Evolutionary conservation across 1,284 basidiomycete genomes (phyloP).

Genomic region (Trichosporon sp.): DNA sequence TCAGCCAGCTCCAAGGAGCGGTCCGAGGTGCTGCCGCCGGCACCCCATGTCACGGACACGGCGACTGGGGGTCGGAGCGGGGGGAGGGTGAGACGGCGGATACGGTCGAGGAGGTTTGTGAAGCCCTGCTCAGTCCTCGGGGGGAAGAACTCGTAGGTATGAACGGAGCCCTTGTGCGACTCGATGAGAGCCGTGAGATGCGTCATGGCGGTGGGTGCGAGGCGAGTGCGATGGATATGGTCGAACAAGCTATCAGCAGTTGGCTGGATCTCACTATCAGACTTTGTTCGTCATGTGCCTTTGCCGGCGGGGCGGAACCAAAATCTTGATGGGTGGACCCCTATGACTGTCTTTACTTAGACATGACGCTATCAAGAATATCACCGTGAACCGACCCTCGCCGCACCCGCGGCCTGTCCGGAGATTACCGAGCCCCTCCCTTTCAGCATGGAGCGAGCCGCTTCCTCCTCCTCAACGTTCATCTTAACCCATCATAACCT

Average conservation of each 20-base stretch:
- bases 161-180: constrained; percentile 63
- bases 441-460: not conserved
- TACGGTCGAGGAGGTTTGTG: constrained; percentile 79
- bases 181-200: constrained; percentile 29
- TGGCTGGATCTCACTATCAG: not conserved
- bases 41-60: constrained; percentile 92
- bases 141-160: constrained; percentile 93
- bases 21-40: constrained; percentile 89
- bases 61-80: constrained; percentile 65
- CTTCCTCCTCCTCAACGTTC: not conserved
- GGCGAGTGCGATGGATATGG: not conserved
- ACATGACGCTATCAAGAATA: constrained; percentile 3
- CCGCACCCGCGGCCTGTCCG: not conserved
- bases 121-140: constrained; percentile 90
- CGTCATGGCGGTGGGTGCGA: constrained; percentile 25
- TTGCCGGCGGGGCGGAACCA: constrained; percentile 12
- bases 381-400: not conserved
- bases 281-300: constrained; percentile 15
- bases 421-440: constrained; percentile 1
- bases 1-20: constrained; percentile 81
- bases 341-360: not conserved
- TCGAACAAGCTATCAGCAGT: not conserved
- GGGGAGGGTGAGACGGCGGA: constrained; percentile 68
- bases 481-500: not conserved
- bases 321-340: not conserved